These are phyloP conservation scores for Venturia effusa DNA, from an alignment of 2,329 filamentous ascomycete genomes.

Conservation along the genomic window DNA sequence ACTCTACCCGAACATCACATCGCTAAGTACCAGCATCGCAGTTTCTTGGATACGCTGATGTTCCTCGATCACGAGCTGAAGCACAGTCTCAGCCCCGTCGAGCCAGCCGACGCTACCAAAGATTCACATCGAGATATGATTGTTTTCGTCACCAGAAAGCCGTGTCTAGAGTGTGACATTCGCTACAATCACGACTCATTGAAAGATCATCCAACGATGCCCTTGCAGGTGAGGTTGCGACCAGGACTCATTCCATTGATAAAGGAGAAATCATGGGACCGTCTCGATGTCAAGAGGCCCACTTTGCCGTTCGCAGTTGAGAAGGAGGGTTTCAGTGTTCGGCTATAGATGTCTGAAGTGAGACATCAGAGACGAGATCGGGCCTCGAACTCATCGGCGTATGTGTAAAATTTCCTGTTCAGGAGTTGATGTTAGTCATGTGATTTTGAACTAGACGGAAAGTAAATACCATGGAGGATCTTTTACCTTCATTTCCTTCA, in stretches of 20 bases:
- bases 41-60: constrained; percentile 20
- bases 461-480: neutral
- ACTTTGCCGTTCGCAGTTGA: neutral
- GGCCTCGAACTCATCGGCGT: neutral
- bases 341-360: neutral
- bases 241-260: neutral
- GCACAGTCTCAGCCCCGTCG: constrained; percentile 20
- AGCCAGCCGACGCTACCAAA: constrained; percentile 16
- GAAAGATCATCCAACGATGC: constrained; percentile 16
- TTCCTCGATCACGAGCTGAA: constrained; percentile 21
- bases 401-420: neutral
- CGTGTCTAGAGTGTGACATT: constrained; percentile 17
- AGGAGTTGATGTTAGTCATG: neutral
- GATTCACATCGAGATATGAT: constrained; percentile 22
- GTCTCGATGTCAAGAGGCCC: neutral
- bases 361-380: neutral
- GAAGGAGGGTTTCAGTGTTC: neutral
- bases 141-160: constrained; percentile 22
- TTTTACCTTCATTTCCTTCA: neutral
- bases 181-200: constrained; percentile 19
- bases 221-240: neutral
- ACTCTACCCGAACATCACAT: constrained; percentile 16
- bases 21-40: constrained; percentile 18
- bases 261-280: neutral
- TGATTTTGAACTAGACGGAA: neutral